Evolutionary conservation across 2,329 filamentous ascomycete genomes (phyloP).

Genomic region (Truncatella angustata): DNA sequence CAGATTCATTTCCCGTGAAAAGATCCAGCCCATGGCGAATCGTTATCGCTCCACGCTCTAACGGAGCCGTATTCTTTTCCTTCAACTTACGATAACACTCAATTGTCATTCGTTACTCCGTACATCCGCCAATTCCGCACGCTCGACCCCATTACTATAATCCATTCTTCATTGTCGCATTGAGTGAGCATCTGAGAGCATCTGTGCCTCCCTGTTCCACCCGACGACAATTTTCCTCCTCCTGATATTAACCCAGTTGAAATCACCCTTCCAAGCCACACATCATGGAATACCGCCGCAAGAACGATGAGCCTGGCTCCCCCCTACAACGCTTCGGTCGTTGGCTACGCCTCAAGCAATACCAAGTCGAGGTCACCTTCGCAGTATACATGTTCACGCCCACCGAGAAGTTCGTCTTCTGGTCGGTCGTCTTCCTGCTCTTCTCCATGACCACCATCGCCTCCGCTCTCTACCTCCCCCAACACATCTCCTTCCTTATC

Average conservation of each 20-base stretch:
- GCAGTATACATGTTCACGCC: constrained; percentile 96
- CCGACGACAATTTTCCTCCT: too few relatives aligned
- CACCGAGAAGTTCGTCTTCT: constrained; percentile 95
- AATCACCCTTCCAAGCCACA: neutral
- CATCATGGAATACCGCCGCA: constrained; percentile 8
- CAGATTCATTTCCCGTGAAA: too few relatives aligned
- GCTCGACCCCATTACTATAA: too few relatives aligned
- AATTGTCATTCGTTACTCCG: too few relatives aligned
- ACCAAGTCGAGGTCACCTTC: constrained; percentile 98
- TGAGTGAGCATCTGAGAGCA: too few relatives aligned
- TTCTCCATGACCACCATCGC: constrained; percentile 83
- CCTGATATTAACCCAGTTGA: neutral
- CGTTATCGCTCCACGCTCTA: too few relatives aligned
- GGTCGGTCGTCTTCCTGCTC: constrained; percentile 88
- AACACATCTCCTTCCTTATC: constrained; percentile 80
- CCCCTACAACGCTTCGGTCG: constrained; percentile 59
- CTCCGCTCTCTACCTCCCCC: constrained; percentile 86
- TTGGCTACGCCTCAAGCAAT: constrained; percentile 93
- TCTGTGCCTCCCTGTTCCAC: too few relatives aligned
- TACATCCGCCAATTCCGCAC: too few relatives aligned
- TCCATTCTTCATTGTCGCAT: too few relatives aligned
- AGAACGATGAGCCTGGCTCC: neutral
- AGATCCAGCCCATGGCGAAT: too few relatives aligned
- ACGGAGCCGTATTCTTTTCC: too few relatives aligned
- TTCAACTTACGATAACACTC: too few relatives aligned